phyloP scores from a whole-genome alignment of 2,329 filamentous ascomycete genomes.

The Epichloe bromicola region DNA sequence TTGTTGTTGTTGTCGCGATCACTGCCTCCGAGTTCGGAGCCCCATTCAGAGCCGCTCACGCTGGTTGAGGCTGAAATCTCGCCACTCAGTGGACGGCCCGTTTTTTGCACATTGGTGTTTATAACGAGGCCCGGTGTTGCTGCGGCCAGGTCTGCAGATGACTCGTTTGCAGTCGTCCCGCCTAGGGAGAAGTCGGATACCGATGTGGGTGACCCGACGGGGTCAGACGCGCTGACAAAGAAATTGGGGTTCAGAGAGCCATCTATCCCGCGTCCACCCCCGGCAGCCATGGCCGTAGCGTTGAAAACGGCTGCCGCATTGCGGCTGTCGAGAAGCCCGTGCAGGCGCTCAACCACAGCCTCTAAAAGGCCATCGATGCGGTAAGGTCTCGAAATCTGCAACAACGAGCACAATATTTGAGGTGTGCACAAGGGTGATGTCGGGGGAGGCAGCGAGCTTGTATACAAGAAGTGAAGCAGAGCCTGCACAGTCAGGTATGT shows the following conservation, averaged over 20 bases:
- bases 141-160: constrained; percentile 18
- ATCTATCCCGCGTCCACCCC: constrained; percentile 73
- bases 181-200: constrained; percentile 22
- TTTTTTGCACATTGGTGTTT: constrained; percentile 29
- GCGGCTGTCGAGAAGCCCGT: constrained; percentile 76
- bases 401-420: constrained; percentile 86
- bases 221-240: constrained; percentile 38
- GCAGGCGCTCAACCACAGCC: constrained; percentile 80
- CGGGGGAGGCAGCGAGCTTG: constrained; percentile 70
- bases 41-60: constrained; percentile 42
- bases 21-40: constrained; percentile 38
- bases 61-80: constrained; percentile 38
- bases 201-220: constrained; percentile 21
- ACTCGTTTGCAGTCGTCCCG: constrained; percentile 17
- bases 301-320: constrained; percentile 98
- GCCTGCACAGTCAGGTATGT: constrained; percentile 82
- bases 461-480: constrained; percentile 87
- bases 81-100: constrained; percentile 29
- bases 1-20: constrained; percentile 29
- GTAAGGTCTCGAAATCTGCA: constrained; percentile 88
- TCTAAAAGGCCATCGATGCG: constrained; percentile 86
- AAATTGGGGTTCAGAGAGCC: constrained; percentile 51
- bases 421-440: constrained; percentile 75
- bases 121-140: constrained; percentile 32
- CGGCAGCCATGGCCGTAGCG: constrained; percentile 93